These are phyloP conservation scores for Magnolia officinalis DNA, from an alignment of 164 flowering plant species.

Conservation along the genomic window DNA sequence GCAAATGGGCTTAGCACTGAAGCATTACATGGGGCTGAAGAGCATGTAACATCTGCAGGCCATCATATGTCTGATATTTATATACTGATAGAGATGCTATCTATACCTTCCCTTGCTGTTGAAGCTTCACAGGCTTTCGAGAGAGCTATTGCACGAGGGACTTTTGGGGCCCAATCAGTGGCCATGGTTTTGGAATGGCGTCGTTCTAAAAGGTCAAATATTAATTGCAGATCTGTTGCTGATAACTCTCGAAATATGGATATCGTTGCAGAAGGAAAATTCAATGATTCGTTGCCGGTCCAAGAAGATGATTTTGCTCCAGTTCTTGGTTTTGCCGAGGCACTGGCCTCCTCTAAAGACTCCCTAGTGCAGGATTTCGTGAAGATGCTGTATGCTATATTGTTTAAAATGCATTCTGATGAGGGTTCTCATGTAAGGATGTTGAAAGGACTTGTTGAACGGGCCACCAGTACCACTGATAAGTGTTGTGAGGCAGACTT, in stretches of 20 bases:
- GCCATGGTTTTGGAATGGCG: slow-evolving; percentile 89
- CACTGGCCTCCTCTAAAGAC: slow-evolving; percentile 70
- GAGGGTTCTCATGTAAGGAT: slow-evolving; percentile 66
- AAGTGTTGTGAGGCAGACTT: slow-evolving; percentile 61
- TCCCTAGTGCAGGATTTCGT: slow-evolving; percentile 70
- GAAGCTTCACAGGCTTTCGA: slow-evolving; percentile 88
- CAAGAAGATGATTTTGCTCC: slow-evolving; percentile 70
- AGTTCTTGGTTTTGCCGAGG: slow-evolving; percentile 85
- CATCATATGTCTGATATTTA: slow-evolving; percentile 73
- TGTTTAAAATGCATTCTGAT: slow-evolving; percentile 76
- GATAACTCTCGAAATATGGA: slow-evolving; percentile 48
- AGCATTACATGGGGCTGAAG: slow-evolving; percentile 36
- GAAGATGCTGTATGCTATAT: slow-evolving; percentile 62
- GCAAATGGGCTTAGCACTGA: slow-evolving; percentile 51
- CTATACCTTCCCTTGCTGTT: slow-evolving; percentile 74
- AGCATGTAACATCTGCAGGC: slow-evolving; percentile 37
- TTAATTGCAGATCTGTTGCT: slow-evolving; percentile 35
- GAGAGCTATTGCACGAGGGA: slow-evolving; percentile 82
- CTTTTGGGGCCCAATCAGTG: slow-evolving; percentile 58
- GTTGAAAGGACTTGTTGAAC: slow-evolving; percentile 88
- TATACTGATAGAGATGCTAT: slow-evolving; percentile 81
- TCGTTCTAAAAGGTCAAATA: slow-evolving; percentile 45
- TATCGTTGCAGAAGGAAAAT: slow-evolving; percentile 40
- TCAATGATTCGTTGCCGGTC: slow-evolving; percentile 40
- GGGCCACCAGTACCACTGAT: slow-evolving; percentile 59